A percentile compares a stretch with the other conserved stretches of the same genome.
Conservation (phyloP, 2,329 filamentous ascomycete species). For the Sphaerulina populicola region DNA sequence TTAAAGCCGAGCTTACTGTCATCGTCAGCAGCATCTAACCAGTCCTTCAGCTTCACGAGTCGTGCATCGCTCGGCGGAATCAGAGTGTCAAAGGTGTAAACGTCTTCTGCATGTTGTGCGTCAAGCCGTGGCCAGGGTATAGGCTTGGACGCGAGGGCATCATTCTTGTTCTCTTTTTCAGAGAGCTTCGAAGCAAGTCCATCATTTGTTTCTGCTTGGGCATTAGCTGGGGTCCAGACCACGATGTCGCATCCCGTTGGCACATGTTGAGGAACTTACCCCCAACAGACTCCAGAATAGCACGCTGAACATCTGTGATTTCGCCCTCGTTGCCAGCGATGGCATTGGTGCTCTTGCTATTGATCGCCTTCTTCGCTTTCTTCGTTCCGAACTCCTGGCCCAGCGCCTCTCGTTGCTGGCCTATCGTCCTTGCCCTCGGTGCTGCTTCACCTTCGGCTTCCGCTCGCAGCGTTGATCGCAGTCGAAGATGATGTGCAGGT, state of each 20-base stretch:
- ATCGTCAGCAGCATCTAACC: conserved; percentile 57
- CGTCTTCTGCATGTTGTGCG: conserved; percentile 60
- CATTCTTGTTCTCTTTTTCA: conserved; percentile 53
- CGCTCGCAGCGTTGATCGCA: conserved; percentile 45
- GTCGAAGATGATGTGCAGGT: conserved; percentile 47
- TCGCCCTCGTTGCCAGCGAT: conserved; percentile 48
- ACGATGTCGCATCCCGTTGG: conserved; percentile 48
- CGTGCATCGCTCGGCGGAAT: conserved; percentile 61
- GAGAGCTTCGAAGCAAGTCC: conserved; percentile 57
- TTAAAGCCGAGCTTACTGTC: conserved; percentile 41
- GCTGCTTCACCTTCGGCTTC: conserved; percentile 36
- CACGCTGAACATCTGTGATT: conserved; percentile 49
- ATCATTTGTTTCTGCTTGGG: conserved; percentile 43
- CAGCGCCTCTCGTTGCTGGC: conserved; percentile 58
- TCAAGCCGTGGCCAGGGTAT: conserved; percentile 61
- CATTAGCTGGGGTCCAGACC: conserved; percentile 27
- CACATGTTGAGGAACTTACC: neutral
- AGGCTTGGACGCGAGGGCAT: conserved; percentile 60
- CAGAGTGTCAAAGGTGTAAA: conserved; percentile 60
- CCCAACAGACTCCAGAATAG: conserved; percentile 43
- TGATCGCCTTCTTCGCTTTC: conserved; percentile 72
- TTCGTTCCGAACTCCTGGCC: conserved; percentile 76
- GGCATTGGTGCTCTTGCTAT: conserved; percentile 60
- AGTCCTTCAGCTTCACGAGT: conserved; percentile 61
- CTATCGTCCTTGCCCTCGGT: conserved; percentile 35